Evolutionary conservation across 2,329 filamentous ascomycete species (phyloP).

Genomic region (Sclerotinia nivalis): DNA sequence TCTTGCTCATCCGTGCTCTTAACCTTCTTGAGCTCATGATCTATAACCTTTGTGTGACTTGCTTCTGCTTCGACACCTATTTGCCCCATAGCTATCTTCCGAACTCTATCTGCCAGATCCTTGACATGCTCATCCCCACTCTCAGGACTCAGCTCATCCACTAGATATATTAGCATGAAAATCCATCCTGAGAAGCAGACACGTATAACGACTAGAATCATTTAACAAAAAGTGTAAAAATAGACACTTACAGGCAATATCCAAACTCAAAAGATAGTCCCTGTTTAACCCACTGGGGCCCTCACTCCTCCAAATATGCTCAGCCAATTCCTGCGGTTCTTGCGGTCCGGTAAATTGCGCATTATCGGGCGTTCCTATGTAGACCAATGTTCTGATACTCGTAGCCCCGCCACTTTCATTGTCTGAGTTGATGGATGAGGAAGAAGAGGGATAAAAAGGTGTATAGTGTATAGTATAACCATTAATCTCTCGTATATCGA

Average conservation of each 20-base stretch:
- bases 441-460: constrained; percentile 65
- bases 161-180: constrained; percentile 5
- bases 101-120: constrained; percentile 74
- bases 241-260: constrained; percentile 54
- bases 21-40: constrained; percentile 47
- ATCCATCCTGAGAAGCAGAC: neutral
- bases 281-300: constrained; percentile 88
- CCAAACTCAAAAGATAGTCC: constrained; percentile 83
- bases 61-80: constrained; percentile 28
- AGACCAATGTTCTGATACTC: constrained; percentile 66
- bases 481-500: constrained; percentile 96
- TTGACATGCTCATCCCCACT: constrained; percentile 82
- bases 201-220: neutral
- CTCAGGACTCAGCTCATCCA: constrained; percentile 70
- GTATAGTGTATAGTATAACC: constrained; percentile 94
- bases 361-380: constrained; percentile 92
- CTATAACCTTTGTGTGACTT: constrained; percentile 24
- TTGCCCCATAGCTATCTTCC: constrained; percentile 55
- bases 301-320: constrained; percentile 73
- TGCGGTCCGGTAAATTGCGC: constrained; percentile 88
- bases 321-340: constrained; percentile 73
- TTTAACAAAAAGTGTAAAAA: neutral
- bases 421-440: constrained; percentile 27
- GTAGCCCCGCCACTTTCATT: no score
- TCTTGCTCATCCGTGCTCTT: constrained; percentile 59